These are phyloP conservation scores for Cucumis hystrix DNA, from an alignment of 306 rosid species.

Conservation along the genomic window DNA sequence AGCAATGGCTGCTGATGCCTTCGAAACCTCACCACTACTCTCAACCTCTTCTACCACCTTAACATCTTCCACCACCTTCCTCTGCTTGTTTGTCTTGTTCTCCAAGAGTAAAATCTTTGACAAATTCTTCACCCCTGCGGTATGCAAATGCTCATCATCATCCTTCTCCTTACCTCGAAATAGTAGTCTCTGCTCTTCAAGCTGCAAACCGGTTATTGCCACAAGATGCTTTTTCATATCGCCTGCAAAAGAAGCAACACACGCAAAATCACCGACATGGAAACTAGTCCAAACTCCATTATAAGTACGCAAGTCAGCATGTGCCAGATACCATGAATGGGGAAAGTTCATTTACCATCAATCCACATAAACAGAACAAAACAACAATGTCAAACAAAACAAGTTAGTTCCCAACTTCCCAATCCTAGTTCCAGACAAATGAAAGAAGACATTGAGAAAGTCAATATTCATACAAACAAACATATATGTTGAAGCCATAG, in stretches of 20 bases:
- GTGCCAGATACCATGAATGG: neutral
- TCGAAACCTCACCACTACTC: conserved; percentile 28
- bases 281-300: neutral
- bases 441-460: neutral
- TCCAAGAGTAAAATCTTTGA: conserved; percentile 63
- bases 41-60: conserved; percentile 33
- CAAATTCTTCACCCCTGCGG: conserved; percentile 64
- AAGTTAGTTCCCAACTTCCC: neutral
- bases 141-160: conserved; percentile 50
- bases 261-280: conserved; percentile 11
- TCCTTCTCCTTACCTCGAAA: conserved; percentile 63
- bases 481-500: neutral
- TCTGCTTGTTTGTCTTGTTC: conserved; percentile 34
- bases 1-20: conserved; percentile 50
- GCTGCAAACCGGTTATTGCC: conserved; percentile 52
- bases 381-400: neutral
- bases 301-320: neutral
- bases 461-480: neutral
- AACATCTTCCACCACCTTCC: conserved; percentile 37
- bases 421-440: neutral
- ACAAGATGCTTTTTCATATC: conserved; percentile 49
- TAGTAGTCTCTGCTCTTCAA: conserved; percentile 53
- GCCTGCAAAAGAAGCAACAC: conserved; percentile 30
- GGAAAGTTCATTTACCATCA: neutral
- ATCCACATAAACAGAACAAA: neutral